Evolutionary conservation across 2,329 filamentous ascomycete genomes (phyloP).

Genomic region (Aspergillus sp.): DNA sequence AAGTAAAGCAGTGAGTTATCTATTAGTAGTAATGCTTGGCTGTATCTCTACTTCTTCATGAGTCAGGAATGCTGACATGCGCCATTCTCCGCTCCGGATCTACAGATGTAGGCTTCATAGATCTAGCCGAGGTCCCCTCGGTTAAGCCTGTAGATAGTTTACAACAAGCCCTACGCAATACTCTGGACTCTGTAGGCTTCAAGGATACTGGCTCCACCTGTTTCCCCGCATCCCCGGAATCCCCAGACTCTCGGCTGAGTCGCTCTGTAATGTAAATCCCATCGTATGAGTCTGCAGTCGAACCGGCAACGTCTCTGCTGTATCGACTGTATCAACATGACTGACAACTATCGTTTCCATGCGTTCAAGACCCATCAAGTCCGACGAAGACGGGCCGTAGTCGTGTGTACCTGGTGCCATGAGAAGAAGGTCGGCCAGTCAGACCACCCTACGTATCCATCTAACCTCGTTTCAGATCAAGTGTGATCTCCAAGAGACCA

Average conservation of each 20-base stretch:
- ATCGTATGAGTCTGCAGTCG: too few species aligned
- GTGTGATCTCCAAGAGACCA: slow-evolving; percentile 14
- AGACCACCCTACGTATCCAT: background rate
- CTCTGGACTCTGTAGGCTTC: too few species aligned
- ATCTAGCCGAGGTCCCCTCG: too few species aligned
- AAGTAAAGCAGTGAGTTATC: too few species aligned
- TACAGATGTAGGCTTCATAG: background rate
- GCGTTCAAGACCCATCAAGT: slow-evolving; percentile 10
- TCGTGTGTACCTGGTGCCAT: slow-evolving; percentile 12
- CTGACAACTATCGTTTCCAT: slow-evolving; percentile 5
- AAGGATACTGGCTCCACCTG: too few species aligned
- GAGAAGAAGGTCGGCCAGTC: slow-evolving; percentile 10
- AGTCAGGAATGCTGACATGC: too few species aligned
- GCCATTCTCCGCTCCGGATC: too few species aligned
- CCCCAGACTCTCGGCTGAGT: background rate
- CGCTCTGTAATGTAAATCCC: background rate
- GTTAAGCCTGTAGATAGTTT: too few species aligned
- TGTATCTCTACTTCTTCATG: too few species aligned
- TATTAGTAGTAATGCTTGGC: too few species aligned
- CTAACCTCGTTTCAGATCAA: background rate
- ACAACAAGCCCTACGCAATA: too few species aligned
- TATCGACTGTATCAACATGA: background rate
- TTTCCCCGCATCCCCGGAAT: background rate
- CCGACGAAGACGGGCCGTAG: slow-evolving; percentile 9
- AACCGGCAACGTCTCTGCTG: too few species aligned